These are phyloP conservation scores for Mortierella sp. DNA, from an alignment of 371 early-diverging fungal species.

Conservation along the genomic window DNA sequence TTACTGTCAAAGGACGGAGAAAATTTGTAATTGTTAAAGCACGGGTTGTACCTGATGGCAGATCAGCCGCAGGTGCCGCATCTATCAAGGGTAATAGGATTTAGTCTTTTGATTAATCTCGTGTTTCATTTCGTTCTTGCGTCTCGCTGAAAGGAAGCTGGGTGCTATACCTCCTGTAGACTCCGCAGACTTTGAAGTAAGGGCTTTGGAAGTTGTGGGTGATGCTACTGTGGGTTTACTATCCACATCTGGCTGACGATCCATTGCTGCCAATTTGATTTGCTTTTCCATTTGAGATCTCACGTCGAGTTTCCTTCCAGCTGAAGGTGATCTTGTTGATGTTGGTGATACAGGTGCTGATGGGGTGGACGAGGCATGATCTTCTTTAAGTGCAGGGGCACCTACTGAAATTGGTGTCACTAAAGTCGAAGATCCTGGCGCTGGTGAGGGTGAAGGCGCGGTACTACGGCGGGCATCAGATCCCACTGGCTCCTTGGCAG, in stretches of 20 bases:
- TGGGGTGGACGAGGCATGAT: neutral
- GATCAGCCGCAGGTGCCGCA: neutral
- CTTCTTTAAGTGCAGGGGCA: neutral
- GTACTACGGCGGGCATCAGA: slow-evolving; percentile 38
- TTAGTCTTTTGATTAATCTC: neutral
- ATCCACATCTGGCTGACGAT: slow-evolving; percentile 28
- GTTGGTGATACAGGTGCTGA: slow-evolving; percentile 4
- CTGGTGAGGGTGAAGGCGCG: slow-evolving; percentile 49
- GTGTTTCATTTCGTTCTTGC: neutral
- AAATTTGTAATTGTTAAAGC: slow-evolving; percentile 81
- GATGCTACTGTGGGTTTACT: slow-evolving; percentile 2
- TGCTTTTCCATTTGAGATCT: slow-evolving; percentile 42
- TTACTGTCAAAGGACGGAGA: slow-evolving; percentile 79
- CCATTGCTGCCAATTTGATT: slow-evolving; percentile 35
- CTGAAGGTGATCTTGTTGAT: slow-evolving; percentile 9
- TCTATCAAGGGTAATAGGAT: slow-evolving; percentile 2
- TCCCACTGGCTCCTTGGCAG: slow-evolving; percentile 26
- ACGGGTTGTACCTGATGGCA: slow-evolving; percentile 31
- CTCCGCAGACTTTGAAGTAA: neutral
- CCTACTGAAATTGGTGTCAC: neutral
- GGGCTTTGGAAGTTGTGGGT: neutral
- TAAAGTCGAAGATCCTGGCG: slow-evolving; percentile 11
- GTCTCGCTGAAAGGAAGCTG: neutral
- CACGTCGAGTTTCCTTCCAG: slow-evolving; percentile 28
- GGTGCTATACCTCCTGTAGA: slow-evolving; percentile 9